phyloP scores from a whole-genome alignment of 768 basidiomycete species.

The Boletus rufocinnamomeus region DNA sequence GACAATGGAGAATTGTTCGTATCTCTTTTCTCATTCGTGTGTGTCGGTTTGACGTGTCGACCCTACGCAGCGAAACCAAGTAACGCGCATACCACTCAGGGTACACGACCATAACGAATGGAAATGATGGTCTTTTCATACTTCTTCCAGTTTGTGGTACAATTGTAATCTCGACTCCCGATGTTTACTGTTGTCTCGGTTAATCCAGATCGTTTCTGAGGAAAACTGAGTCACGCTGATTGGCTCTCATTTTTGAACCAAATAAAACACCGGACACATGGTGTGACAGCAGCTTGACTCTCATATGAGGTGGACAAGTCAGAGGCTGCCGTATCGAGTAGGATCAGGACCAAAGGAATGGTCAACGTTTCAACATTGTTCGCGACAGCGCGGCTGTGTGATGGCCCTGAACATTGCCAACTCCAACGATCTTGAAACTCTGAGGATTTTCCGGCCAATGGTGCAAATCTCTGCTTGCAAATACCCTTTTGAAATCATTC shows the following conservation, averaged over 20 bases:
- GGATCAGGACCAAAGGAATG: background rate
- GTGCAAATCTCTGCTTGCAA: too few relatives aligned
- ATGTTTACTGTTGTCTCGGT: background rate
- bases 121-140: background rate
- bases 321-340: background rate
- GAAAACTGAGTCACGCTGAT: background rate
- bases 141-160: background rate
- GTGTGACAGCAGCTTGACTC: background rate
- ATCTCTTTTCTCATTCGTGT: background rate
- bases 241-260: background rate
- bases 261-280: background rate
- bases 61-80: slow-evolving; percentile 16
- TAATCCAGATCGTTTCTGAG: too few relatives aligned
- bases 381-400: background rate
- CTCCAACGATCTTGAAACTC: too few relatives aligned
- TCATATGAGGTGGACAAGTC: background rate
- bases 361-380: background rate
- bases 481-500: background rate
- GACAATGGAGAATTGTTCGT: slow-evolving; percentile 54
- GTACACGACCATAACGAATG: background rate
- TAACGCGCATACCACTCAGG: background rate
- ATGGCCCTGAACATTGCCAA: background rate
- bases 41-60: slow-evolving; percentile 3
- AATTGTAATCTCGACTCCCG: background rate
- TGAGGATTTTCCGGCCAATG: too few relatives aligned